Evolutionary conservation across 2,329 filamentous ascomycete genomes (phyloP).

Genomic region (Penicillium olsonii): DNA sequence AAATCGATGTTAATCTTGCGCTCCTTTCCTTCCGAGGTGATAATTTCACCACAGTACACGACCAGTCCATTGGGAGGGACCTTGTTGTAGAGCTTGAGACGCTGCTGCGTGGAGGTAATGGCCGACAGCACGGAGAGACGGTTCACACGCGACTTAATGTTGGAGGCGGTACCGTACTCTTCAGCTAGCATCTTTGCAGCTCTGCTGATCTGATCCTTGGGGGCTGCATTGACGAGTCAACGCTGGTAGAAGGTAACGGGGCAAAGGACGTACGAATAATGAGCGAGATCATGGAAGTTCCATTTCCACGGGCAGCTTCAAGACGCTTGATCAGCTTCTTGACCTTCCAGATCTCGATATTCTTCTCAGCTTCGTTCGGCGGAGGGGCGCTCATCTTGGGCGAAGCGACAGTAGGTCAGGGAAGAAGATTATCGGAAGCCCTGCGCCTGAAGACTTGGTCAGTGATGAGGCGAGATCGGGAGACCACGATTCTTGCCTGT

Average conservation of each 20-base stretch:
- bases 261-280: conserved; percentile 78
- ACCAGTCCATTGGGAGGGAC: conserved; percentile 97
- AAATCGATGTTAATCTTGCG: conserved; percentile 99
- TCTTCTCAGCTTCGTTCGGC: conserved; percentile 96
- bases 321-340: conserved; percentile 99
- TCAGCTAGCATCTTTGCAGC: conserved; percentile 99
- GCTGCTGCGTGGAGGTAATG: conserved; percentile 98
- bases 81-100: conserved; percentile 98
- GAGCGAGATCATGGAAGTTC: conserved; percentile 99
- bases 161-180: conserved; percentile 99
- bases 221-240: conserved; percentile 58
- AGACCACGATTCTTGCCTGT: conserved; percentile 23
- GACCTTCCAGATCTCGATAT: conserved; percentile 86
- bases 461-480: conserved; percentile 19
- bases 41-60: conserved; percentile 99
- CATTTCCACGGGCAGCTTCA: conserved; percentile 95
- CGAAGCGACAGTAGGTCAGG: conserved; percentile 32
- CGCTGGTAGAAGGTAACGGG: conserved; percentile 13
- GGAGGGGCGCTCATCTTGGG: conserved; percentile 78
- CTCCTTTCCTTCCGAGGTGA: conserved; percentile 97
- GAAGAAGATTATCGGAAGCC: conserved; percentile 20
- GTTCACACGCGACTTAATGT: conserved; percentile 99
- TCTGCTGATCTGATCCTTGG: conserved; percentile 96
- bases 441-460: conserved; percentile 24
- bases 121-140: conserved; percentile 95